A percentile compares a stretch with the other conserved stretches of the same genome.
Conservation (phyloP, 2,329 filamentous ascomycete species). For the Lachnellula hyalina region DNA sequence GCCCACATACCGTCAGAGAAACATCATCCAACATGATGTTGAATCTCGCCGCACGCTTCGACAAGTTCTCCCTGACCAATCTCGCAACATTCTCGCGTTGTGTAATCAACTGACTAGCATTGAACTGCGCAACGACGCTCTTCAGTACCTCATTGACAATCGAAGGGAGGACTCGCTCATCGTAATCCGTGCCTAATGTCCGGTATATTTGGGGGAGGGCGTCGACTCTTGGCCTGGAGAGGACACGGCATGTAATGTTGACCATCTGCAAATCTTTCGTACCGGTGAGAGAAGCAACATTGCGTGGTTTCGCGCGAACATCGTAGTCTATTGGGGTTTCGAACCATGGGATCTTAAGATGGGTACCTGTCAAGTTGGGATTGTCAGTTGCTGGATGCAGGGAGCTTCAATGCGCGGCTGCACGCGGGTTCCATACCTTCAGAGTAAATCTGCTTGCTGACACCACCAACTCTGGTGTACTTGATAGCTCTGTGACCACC, state of each 20-base stretch:
- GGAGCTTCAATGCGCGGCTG: constrained; percentile 1
- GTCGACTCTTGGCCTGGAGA: constrained; percentile 81
- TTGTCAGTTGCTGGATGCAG: constrained; percentile 8
- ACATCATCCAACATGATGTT: constrained; percentile 98
- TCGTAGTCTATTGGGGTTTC: constrained; percentile 97
- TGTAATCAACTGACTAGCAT: constrained; percentile 95
- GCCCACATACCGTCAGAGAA: constrained; percentile 74
- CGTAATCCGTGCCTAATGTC: constrained; percentile 91
- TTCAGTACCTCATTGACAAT: constrained; percentile 99
- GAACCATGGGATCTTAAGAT: constrained; percentile 92
- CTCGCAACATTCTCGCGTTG: constrained; percentile 95
- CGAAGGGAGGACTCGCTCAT: constrained; percentile 91
- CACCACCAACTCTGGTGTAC: constrained; percentile 87
- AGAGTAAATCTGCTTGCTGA: constrained; percentile 90
- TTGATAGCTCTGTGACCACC: constrained; percentile 99
- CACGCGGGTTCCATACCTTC: constrained; percentile 60
- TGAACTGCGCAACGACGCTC: constrained; percentile 98
- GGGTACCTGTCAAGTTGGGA: constrained; percentile 61
- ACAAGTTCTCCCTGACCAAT: constrained; percentile 88
- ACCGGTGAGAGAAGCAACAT: constrained; percentile 92
- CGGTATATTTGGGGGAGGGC: constrained; percentile 95
- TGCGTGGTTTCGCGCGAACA: constrained; percentile 94
- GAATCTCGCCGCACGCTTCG: constrained; percentile 85
- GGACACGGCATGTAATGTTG: constrained; percentile 99
- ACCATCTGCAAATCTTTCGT: constrained; percentile 99